phyloP scores from a whole-genome alignment of 2,329 filamentous ascomycete genomes.

The Penicillium hordei region DNA sequence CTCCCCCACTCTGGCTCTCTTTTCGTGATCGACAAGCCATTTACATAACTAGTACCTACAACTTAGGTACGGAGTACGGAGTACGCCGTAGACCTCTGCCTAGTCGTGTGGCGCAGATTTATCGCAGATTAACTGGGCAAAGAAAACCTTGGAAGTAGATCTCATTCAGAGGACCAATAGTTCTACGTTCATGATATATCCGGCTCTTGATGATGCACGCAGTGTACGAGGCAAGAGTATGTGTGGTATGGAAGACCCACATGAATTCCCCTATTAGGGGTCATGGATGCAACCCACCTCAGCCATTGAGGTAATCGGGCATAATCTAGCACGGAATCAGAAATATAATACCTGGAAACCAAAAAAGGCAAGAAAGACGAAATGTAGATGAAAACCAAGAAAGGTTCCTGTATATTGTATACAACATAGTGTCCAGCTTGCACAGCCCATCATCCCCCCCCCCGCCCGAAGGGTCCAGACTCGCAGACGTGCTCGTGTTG shows the following conservation, averaged over 20 bases:
- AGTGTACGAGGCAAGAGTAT: slow-evolving; percentile 6
- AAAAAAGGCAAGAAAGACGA: neutral
- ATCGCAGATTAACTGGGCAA: neutral
- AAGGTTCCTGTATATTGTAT: neutral
- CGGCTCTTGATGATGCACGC: neutral
- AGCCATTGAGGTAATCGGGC: slow-evolving; percentile 19
- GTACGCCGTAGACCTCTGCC: neutral
- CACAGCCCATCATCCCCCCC: neutral
- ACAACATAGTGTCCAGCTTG: neutral
- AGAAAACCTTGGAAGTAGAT: neutral
- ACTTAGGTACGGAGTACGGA: neutral
- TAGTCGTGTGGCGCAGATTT: neutral
- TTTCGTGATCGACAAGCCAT: slow-evolving; percentile 7
- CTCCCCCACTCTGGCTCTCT: neutral
- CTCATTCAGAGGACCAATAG: neutral
- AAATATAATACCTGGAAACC: neutral
- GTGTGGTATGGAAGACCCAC: slow-evolving; percentile 2
- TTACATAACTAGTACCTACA: neutral
- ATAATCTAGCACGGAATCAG: neutral
- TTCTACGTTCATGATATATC: neutral
- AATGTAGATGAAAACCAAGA: neutral
- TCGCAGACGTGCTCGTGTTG: neutral
- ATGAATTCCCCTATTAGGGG: slow-evolving; percentile 11
- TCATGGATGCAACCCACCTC: slow-evolving; percentile 9
- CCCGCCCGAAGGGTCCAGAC: neutral